Base-by-base conservation (phyloP, 768 basidiomycete species). In the Megacollybia marginata region DNA sequence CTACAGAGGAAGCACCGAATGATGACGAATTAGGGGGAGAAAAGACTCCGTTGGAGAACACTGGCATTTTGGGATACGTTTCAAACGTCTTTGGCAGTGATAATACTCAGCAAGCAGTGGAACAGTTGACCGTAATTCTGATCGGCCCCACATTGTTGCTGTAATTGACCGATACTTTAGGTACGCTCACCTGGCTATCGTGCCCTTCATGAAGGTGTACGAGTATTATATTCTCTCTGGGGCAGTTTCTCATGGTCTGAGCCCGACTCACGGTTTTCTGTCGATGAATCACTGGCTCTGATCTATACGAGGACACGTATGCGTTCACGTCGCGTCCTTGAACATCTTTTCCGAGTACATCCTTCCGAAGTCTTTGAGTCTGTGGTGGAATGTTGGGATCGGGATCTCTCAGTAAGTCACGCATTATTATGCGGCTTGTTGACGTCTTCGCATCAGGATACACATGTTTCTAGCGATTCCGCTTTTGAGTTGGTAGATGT, bases 81-180 rank as follows among this genome's bases (percentile, higher is more conserved):
- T 93, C 92, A 2, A 89, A 82, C 49, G 94, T 97, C 2, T 94
- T 99, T 59, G 79, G 86, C 38, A 80, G 82, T 0, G 89, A 92
- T n/a, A 74, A 69, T 33, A 58, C 67, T 9, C 65, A 73, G 10
- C 62, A 64, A 48, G 57, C 64, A 35, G 81, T 81, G 12, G 85
- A 85, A 34, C 78, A 77, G 53, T 59, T 82, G 9, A 75, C 72
- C 49, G 88, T 84, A 56, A 60, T 79, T 68, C 8, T 35, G 19
- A 48, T 46, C 35, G 48, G 36, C 49, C 49, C 28, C 34, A 20
- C 7, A 20, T 35, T 18, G 51, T 35, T 18, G 51, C 56, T 46
- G 53, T 49, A 28, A 6, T 46, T 45, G 13, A 36, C 42, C 45
- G 31, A 36, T 47, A 49, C 49, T 49, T 12, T 63, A 88, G 89